These are phyloP conservation scores for Camellia japonica DNA, from an alignment of 148 eudicot genomes.

Conservation along the genomic window DNA sequence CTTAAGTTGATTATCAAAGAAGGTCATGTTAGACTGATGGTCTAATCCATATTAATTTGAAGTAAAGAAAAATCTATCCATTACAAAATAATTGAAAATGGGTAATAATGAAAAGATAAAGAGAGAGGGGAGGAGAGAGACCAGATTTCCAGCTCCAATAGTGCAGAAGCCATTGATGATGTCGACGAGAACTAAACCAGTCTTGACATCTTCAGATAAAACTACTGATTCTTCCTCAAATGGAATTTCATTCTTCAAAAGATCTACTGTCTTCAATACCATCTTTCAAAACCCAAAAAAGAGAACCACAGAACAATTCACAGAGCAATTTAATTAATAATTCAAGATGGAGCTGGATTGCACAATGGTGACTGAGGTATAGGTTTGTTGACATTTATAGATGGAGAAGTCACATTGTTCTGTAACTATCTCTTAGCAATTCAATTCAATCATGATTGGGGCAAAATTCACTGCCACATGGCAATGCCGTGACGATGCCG, in stretches of 20 bases:
- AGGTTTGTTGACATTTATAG: not conserved
- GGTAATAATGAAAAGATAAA: not conserved
- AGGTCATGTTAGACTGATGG: too few species aligned
- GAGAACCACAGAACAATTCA: not conserved
- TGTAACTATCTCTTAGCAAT: not conserved
- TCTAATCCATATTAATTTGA: too few species aligned
- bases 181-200: conserved; percentile 39
- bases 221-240: conserved; percentile 32
- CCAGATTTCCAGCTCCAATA: conserved; percentile 41
- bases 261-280: conserved; percentile 28
- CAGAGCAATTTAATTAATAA: not conserved
- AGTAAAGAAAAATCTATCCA: too few species aligned
- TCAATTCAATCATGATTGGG: too few species aligned
- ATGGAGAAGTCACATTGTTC: not conserved
- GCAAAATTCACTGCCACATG: too few species aligned
- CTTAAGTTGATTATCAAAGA: too few species aligned
- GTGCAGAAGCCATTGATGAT: conserved; percentile 54
- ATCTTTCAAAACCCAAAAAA: conserved; percentile 7
- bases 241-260: conserved; percentile 35
- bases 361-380: not conserved
- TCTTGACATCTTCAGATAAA: conserved; percentile 18
- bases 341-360: not conserved
- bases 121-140: not conserved
- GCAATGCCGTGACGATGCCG: too few species aligned
- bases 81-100: not conserved